Evolutionary conservation across 2,329 filamentous ascomycete genomes (phyloP), one percentile per base, ranked within the genome.

Genomic region (Penicillium italicum): DNA sequence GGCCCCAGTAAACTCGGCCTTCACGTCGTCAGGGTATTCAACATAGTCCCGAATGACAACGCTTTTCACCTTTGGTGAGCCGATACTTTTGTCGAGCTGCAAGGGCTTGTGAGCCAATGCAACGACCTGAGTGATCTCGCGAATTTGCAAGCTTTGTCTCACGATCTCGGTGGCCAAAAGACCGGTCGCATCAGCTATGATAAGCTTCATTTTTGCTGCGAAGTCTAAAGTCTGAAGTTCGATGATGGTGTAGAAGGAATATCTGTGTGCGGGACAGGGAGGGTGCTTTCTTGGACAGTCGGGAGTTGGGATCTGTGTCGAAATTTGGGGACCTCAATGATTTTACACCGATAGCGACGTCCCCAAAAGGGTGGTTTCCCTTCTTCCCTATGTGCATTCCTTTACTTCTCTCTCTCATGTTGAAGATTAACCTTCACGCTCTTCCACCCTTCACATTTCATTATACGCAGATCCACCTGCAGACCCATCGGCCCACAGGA

Each of bases 111-210:
- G 44, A 20, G 57, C 31, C 16, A 60, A 12, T 3, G 57, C 54
- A 34, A 61, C 26, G 5, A 61, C 46, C 24, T 51, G 63, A 45
- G 10, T 59, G 14, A 58, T 65, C 31, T 46, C 49, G n/a, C 4
- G 48, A 16, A 45, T 57, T 9, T 49, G 54, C 8, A 76, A 59
- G 22, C 65, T 67, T 63, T 74, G 71, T 11, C 66, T 65, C 49
- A 76, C 63, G 48, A 74, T 44, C 55, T 75, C 72, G 7, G 64
- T 69, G 20, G 66, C 72, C 7, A 75, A 63, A 31, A 72, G 71
- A 11, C 72, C 69, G 5, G 69, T 73, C 0, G 69, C 66, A 10
- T 70, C 72, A 22, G 67, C 64, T 42, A 75, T 50, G 20, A 76
- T 65, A 45, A 74, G 65, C 50, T 74, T 75, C 72, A 75, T 74